These are phyloP conservation scores for Yamadazyma membranifaciens DNA, from an alignment of 1,139 yeast genomes.

Conservation along the genomic window DNA sequence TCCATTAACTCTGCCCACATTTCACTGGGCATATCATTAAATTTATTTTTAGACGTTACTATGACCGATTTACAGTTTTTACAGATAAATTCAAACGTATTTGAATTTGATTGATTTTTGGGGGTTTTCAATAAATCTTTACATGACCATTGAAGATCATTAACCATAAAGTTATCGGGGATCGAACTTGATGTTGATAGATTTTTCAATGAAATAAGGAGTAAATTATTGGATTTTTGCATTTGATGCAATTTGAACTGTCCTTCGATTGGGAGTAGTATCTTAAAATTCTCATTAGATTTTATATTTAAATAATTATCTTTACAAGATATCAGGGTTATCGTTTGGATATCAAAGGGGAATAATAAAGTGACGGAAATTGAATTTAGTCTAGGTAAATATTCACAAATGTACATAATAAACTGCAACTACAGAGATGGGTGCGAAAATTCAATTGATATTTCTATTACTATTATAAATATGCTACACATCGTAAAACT, in stretches of 20 bases:
- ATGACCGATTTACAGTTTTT: slow-evolving; percentile 24
- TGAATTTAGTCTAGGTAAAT: slow-evolving; percentile 36
- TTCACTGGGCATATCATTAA: slow-evolving; percentile 83
- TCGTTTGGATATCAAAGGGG: slow-evolving; percentile 9
- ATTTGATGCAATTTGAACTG: slow-evolving; percentile 8
- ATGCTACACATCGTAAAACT: too few species aligned
- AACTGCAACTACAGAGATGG: not conserved
- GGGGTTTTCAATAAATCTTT: slow-evolving; percentile 36
- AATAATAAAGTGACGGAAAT: slow-evolving; percentile 30
- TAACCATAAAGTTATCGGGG: slow-evolving; percentile 21
- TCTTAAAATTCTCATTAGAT: not conserved
- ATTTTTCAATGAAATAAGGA: slow-evolving; percentile 12
- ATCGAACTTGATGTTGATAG: slow-evolving; percentile 4
- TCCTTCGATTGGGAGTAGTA: slow-evolving; percentile 1
- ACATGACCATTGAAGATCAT: slow-evolving; percentile 35
- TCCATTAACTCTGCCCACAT: slow-evolving; percentile 96
- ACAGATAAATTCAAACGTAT: slow-evolving; percentile 37
- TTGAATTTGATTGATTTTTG: slow-evolving; percentile 17
- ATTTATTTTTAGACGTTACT: slow-evolving; percentile 27
- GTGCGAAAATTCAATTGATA: not conserved
- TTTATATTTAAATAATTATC: not conserved
- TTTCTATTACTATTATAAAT: not conserved
- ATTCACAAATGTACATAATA: slow-evolving; percentile 36
- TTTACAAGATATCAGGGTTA: not conserved
- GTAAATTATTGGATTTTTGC: slow-evolving; percentile 8